Evolutionary conservation across 345 rosid genomes (phyloP), one percentile per base, ranked within the genome.

Genomic region (Moricandia moricandioides): DNA sequence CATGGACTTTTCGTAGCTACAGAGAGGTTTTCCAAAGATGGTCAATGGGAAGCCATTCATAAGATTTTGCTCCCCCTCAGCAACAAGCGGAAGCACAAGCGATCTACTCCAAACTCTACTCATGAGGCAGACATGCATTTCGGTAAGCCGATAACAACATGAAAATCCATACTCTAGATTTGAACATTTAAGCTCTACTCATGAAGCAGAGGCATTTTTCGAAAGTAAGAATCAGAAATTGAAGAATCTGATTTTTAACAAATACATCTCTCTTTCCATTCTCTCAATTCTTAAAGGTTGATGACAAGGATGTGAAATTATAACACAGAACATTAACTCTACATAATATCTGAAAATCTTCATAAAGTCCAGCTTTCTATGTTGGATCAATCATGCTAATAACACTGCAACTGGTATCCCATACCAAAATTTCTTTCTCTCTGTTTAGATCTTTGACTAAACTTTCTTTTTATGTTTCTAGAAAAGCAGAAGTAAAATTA

Each of bases 1-100:
- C 5, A 1, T 18, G 5, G 11, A 82, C 76, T 86, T 30, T 91
- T 89, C 60, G 45, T 76, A 43, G 98, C 93, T 7, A 29, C 79
- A 1, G 93, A 93, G 86, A 86, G 24, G 7, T 9, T 34, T n/a
- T 49, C 61, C 35, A 57, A 72, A 35, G 54, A 26, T 80, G 30
- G 58, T 75, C 40, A 54, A 51, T 52, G 76, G 76, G 35, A 62
- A 59, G 5, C 76, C 54, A 24, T 37, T 7, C 67, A 45, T 60
- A 21, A 45, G 52, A n/a, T n/a, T 45, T 45, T 16, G 17, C 17
- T 45, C 52, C 52, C n/a, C 52, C 52, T 45, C 65, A 1, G 13
- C 5, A 21, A 58, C 27, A 33, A 14, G 8, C 11, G 4, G 8
- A 61, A 61, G 12, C 26, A 52, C 27, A 17, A 17, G 24, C 18